phyloP scores from a whole-genome alignment of 805 yeast species.

The Cyberlindnera veronae region DNA sequence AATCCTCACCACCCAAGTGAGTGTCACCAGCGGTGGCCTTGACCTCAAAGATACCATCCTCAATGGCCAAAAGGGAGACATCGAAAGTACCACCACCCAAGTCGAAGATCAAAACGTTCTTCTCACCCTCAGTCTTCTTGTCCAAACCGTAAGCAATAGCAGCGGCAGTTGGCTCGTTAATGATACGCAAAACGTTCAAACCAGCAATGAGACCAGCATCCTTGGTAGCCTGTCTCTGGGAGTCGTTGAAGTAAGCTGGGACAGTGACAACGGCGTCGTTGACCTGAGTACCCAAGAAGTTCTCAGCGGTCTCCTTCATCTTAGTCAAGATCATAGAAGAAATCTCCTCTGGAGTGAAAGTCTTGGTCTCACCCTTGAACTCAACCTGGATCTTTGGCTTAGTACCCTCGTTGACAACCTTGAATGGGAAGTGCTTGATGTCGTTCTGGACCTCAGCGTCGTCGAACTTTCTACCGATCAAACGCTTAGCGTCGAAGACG shows the following conservation, averaged over 20 bases:
- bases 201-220: slow-evolving; percentile 23
- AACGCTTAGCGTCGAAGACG: slow-evolving; percentile 87
- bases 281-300: slow-evolving; percentile 78
- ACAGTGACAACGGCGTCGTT: slow-evolving; percentile 77
- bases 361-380: slow-evolving; percentile 72
- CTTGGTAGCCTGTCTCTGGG: slow-evolving; percentile 24
- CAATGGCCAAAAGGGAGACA: slow-evolving; percentile 87
- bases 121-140: slow-evolving; percentile 70
- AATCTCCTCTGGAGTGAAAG: slow-evolving; percentile 91
- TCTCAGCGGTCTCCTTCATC: slow-evolving; percentile 92
- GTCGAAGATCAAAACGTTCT: slow-evolving; percentile 88
- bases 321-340: slow-evolving; percentile 88
- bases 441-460: slow-evolving; percentile 80
- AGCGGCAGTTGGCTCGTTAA: slow-evolving; percentile 24
- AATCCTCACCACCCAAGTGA: slow-evolving; percentile 24
- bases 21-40: slow-evolving; percentile 66
- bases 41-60: slow-evolving; percentile 95
- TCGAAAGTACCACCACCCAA: slow-evolving; percentile 98
- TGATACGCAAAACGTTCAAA: slow-evolving; percentile 23
- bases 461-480: slow-evolving; percentile 84
- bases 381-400: slow-evolving; percentile 67
- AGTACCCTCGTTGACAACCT: slow-evolving; percentile 65
- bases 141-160: slow-evolving; percentile 75
- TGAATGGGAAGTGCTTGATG: slow-evolving; percentile 82
- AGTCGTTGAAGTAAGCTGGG: slow-evolving; percentile 24